phyloP scores from a whole-genome alignment of 768 basidiomycete genomes.

The Naganishia onofrii region DNA sequence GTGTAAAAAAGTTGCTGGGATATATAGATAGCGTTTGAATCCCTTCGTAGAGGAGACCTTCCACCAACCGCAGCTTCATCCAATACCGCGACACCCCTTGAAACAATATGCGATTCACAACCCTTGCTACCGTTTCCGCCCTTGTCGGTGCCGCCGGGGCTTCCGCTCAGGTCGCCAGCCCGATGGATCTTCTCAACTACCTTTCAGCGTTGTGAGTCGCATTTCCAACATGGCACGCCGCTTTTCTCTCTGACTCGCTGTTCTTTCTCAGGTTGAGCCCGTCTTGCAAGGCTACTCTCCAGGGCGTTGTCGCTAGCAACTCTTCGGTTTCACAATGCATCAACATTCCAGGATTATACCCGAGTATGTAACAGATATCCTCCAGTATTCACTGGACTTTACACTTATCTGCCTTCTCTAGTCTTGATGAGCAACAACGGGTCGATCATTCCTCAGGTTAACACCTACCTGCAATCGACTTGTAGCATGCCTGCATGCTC shows the following conservation, averaged over 20 bases:
- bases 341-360: slow-evolving; percentile 20
- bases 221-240: too few species aligned
- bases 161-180: slow-evolving; percentile 26
- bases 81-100: too few species aligned
- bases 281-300: slow-evolving; percentile 23
- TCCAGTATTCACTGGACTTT: background rate
- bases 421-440: slow-evolving; percentile 35
- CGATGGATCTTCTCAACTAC: slow-evolving; percentile 22
- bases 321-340: slow-evolving; percentile 26
- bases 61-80: too few species aligned
- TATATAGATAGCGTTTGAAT: background rate
- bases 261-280: slow-evolving; percentile 19
- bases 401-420: background rate
- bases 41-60: background rate
- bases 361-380: slow-evolving; percentile 14
- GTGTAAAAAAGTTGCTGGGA: background rate
- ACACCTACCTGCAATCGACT: slow-evolving; percentile 37
- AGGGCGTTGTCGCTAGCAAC: slow-evolving; percentile 11
- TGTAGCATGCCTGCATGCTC: slow-evolving; percentile 40
- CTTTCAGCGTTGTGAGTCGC: slow-evolving; percentile 23
- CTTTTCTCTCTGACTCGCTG: background rate
- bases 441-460: slow-evolving; percentile 42
- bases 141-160: slow-evolving; percentile 17
- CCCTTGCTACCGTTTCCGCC: slow-evolving; percentile 23
- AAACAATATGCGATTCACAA: slow-evolving; percentile 15